Conservation (phyloP, 306 rosid genomes). For the Neltuma alba region DNA sequence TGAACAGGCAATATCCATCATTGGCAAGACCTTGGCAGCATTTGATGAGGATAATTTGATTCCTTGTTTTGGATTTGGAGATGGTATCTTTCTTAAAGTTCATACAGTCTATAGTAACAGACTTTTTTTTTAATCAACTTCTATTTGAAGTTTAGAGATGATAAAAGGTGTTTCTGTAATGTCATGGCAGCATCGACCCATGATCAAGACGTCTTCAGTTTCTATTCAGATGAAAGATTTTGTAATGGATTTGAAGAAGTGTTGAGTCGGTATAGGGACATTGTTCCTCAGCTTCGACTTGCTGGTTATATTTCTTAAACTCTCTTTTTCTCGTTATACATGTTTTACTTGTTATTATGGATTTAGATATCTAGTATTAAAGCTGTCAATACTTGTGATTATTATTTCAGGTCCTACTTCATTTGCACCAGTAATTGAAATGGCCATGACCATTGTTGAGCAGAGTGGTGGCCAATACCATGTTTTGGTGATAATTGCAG, state of each 20-base stretch:
- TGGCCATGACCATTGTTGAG: slow-evolving; percentile 94
- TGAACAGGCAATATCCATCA: slow-evolving; percentile 87
- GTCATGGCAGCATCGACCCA: slow-evolving; percentile 82
- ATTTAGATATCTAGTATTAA: slow-evolving; percentile 10
- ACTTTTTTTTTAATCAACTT: background rate
- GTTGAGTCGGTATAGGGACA: slow-evolving; percentile 72
- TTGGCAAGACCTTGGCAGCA: slow-evolving; percentile 86
- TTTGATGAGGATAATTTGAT: slow-evolving; percentile 94
- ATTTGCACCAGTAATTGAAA: slow-evolving; percentile 89
- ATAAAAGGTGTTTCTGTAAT: slow-evolving; percentile 30
- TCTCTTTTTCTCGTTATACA: slow-evolving; percentile 2
- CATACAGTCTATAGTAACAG: slow-evolving; percentile 1
- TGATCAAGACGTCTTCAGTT: slow-evolving; percentile 88
- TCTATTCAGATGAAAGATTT: slow-evolving; percentile 71
- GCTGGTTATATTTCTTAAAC: slow-evolving; percentile 61
- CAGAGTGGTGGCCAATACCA: slow-evolving; percentile 89
- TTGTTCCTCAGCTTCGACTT: slow-evolving; percentile 78
- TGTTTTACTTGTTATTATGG: slow-evolving; percentile 12
- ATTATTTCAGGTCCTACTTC: slow-evolving; percentile 86
- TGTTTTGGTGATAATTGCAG: slow-evolving; percentile 74
- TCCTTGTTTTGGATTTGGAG: slow-evolving; percentile 98
- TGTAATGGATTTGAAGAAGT: slow-evolving; percentile 97
- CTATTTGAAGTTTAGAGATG: slow-evolving; percentile 28
- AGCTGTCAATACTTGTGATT: slow-evolving; percentile 13
- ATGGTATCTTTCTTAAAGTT: slow-evolving; percentile 57